Conservation (phyloP, 441 rosid genomes). For the Populus trichocarpa region DNA sequence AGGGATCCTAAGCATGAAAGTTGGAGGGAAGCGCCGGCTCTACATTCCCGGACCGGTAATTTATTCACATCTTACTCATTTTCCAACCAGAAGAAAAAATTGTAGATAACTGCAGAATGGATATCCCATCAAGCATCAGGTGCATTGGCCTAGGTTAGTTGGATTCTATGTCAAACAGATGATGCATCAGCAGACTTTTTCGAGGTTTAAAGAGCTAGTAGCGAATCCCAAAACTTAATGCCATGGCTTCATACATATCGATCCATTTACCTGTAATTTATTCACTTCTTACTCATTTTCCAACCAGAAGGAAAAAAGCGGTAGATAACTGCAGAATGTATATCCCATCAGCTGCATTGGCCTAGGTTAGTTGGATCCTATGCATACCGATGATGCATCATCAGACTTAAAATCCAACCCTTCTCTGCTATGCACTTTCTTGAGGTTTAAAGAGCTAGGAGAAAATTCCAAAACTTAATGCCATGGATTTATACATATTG, state of each 20-base stretch:
- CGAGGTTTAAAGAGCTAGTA: background rate
- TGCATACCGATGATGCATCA: too few relatives aligned
- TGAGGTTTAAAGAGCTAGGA: too few relatives aligned
- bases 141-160: background rate
- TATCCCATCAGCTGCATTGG: background rate
- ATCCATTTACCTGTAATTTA: background rate
- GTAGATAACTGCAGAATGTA: background rate
- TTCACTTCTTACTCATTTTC: background rate
- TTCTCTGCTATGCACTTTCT: too few relatives aligned
- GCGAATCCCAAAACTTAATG: background rate
- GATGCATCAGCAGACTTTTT: background rate
- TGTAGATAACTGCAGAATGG: background rate
- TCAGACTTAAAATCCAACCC: too few relatives aligned
- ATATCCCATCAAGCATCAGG: background rate
- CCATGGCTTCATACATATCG: background rate
- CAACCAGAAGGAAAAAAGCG: background rate
- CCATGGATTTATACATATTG: too few relatives aligned
- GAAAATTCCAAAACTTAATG: too few relatives aligned
- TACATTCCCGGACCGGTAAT: slow-evolving; percentile 86
- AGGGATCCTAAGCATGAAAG: slow-evolving; percentile 83
- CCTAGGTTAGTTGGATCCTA: background rate
- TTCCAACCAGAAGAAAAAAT: background rate
- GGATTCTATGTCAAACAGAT: background rate
- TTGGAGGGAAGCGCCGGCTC: slow-evolving; percentile 86
- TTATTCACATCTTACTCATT: slow-evolving; percentile 3